Base-by-base conservation (phyloP, 306 rosid species). In the Pterocarpus macrocarpus region DNA sequence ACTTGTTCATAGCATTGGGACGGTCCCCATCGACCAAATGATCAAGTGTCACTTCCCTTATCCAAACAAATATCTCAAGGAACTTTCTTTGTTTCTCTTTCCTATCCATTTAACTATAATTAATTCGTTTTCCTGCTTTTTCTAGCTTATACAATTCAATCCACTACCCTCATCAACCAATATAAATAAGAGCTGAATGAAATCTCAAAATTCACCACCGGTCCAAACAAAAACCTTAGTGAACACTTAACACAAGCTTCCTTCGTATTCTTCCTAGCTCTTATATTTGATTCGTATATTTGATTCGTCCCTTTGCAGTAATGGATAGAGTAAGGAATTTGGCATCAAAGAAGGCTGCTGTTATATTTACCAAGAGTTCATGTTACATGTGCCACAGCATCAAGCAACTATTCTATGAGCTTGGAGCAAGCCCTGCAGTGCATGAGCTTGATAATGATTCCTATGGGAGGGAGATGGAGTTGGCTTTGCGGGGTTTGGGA, bases 381-480 rank as follows among this genome's bases (percentile, higher is more conserved):
- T 96, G 98, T 75, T 96, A 85, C 90, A 94, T 96, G 91, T 90
- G 98, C 84, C 97, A 96, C 76, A 96, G 98, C 78, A 88, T 96
- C 62, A 91, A 92, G 88, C 85, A 92, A 66, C 97, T 94, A 4
- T 94, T 96, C 83, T 90, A 94, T 68, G 97, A 94, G 68, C 97
- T 93, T 35, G 99, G 99, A 6, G 99, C 98, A 14, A 96, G 97
- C 84, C 98, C 99, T 9, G 98, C 92, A 17, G 87, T 93, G 66
- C 97, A 96, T 56, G 99, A 96, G 86, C 86, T 96, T 43, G 99
- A 96, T 78, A 95, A 82, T 15, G 90, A 85, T 41, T 80, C 88
- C 12, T 81, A 86, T 82, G 99, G 99, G 17, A 91, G 86, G 80
- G 98, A 96, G 84, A 90, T 96, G 91, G 99, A 96, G 62, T 52